Conservation (phyloP, 371 early-diverging fungal species). For the Dichotomocladium elegans region DNA sequence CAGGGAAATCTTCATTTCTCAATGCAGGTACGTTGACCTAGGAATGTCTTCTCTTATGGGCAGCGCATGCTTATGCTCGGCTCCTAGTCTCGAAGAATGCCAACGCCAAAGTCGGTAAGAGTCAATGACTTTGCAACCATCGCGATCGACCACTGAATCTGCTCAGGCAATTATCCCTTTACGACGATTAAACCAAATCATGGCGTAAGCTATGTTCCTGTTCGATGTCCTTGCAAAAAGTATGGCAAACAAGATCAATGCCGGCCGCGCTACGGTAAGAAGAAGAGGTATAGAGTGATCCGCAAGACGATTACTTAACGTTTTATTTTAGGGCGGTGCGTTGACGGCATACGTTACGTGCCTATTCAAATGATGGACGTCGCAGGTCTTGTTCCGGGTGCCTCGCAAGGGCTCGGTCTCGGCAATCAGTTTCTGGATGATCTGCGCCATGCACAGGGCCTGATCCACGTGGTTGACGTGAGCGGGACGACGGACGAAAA, state of each 20-base stretch:
- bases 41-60: too few relatives aligned
- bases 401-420: conserved; percentile 67
- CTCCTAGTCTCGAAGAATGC: conserved; percentile 71
- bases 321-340: conserved; percentile 60
- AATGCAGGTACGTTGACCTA: conserved; percentile 41
- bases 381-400: conserved; percentile 81
- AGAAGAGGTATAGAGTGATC: too few relatives aligned
- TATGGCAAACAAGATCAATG: conserved; percentile 53
- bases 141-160: neutral
- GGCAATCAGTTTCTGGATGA: conserved; percentile 83
- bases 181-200: conserved; percentile 82
- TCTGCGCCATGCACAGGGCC: conserved; percentile 67
- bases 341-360: conserved; percentile 60
- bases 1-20: conserved; percentile 68
- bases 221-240: conserved; percentile 68
- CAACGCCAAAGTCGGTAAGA: conserved; percentile 71
- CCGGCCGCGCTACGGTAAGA: conserved; percentile 65
- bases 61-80: neutral
- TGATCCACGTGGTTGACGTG: conserved; percentile 83
- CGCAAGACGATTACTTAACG: neutral
- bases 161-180: conserved; percentile 65
- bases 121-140: neutral
- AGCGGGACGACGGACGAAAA: conserved; percentile 76
- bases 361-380: conserved; percentile 80
- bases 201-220: conserved; percentile 68